Base-by-base conservation (phyloP, 2,329 filamentous ascomycete genomes). In the Talaromyces verruculosus region DNA sequence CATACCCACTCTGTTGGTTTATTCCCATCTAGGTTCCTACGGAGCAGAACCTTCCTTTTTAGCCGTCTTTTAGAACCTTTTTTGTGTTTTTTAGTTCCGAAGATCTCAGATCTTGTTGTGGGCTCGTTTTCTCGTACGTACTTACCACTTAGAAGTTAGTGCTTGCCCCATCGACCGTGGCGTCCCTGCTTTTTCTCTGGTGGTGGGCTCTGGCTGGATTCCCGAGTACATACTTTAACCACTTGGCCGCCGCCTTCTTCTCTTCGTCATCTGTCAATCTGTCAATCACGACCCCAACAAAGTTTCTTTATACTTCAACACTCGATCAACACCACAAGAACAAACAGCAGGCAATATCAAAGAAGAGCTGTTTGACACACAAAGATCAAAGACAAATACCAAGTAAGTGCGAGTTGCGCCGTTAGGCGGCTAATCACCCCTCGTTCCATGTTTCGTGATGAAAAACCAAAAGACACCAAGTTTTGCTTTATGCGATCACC, bases 81-180 rank as follows among this genome's bases (percentile, higher is more conserved):
- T 65, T 59, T 65, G 53, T 53, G 65, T 57, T 57, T 64, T 64
- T 68, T 68, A 70, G 67, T 65, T 63, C 65, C 69, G 70, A 70
- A 70, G 69, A 70, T 70, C 70, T 70, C 63, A 71, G 70, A 71
- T 71, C 70, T 70, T 57, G 60, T 49, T 65, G 61, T 68, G 67
- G 49, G 65, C 62, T 66, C 35, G 28, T 41, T 58, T 30, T 43
- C 43, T 39, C 61, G 30, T 63, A 53, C 51, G 49, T 66, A 57
- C 37, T 63, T 51, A 30, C 41, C 57, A 59, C 51, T 57, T 59
- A 8, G 41, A 43, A 30, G 30, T 57, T 60, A 37, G 53, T 57
- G 63, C 64, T 64, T 65, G 63, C 58, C 64, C 61, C 64, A 60
- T 63, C 62, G 30, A 60, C 39, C 58, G 65, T 51, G 61, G 59